Evolutionary conservation across 805 yeast genomes (phyloP).

Genomic region (Pachysolen tannophilus): DNA sequence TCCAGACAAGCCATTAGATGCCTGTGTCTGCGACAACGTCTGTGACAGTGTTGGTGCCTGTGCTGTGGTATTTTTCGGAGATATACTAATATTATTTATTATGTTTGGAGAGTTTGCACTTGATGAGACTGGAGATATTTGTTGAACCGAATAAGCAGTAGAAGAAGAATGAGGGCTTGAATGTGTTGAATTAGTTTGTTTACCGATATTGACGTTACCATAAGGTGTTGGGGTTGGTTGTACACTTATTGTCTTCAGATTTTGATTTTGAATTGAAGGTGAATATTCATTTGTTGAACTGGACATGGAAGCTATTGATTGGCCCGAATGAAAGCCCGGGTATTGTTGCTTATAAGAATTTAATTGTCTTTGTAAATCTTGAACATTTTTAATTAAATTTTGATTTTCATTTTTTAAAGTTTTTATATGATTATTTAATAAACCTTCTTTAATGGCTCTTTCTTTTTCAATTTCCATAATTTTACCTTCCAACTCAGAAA

Average conservation of each 20-base stretch:
- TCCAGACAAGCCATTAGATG: too few species aligned
- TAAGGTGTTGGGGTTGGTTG: too few species aligned
- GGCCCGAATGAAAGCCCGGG: too few species aligned
- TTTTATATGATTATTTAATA: conserved; percentile 42
- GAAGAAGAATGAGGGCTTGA: conserved; percentile 9
- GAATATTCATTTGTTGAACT: too few species aligned
- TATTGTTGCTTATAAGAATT: conserved; percentile 2
- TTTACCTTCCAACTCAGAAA: conserved; percentile 68
- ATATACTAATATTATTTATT: neutral
- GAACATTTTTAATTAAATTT: conserved; percentile 30
- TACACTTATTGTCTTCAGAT: too few species aligned
- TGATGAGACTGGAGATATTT: conserved; percentile 44
- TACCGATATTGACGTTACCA: too few species aligned
- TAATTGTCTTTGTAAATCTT: conserved; percentile 25
- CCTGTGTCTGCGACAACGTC: too few species aligned
- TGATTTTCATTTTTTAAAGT: conserved; percentile 38
- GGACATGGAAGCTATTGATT: too few species aligned
- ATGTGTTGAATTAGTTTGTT: too few species aligned
- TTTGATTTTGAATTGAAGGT: too few species aligned
- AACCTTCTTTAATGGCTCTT: conserved; percentile 50
- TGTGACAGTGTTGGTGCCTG: conserved; percentile 12
- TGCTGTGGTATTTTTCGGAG: conserved; percentile 3
- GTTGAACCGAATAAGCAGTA: conserved; percentile 10
- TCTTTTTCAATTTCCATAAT: conserved; percentile 61
- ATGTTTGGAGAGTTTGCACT: conserved; percentile 32